Base-by-base conservation (phyloP, 106 monocot genomes). In the Dioscorea zingiberensis region DNA sequence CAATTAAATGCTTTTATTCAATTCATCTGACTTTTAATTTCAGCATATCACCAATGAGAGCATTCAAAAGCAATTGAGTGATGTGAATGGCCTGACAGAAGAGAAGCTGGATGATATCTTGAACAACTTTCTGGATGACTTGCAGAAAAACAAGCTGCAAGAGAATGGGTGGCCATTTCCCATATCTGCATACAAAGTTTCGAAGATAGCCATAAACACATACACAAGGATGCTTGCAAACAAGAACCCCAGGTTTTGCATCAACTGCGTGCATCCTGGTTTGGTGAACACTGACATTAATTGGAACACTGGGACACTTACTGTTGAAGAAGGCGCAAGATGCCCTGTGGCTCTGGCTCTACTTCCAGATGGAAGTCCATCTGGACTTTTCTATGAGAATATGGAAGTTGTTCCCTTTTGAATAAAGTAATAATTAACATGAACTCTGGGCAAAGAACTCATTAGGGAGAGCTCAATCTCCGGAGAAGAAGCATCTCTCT, bases 181-280 rank as follows among this genome's bases (percentile, higher is more conserved):
- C 18, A 0, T 14, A 55, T 28, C 70, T 16, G 74, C 70, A 25
- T 80, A 80, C 46, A 75, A 53, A 47, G 58, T 79, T 2, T 69
- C 79, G 11, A 79, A 74, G 64, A 58, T 45, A 28, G 28, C 45
- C 14, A 2, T 79, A 13, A 69, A 64, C 53, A 27, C 65, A 8
- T 80, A 80, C 65, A 58, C 80, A 22, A 74, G 74, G 62, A 60
- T 80, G 12, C 64, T 80, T 27, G 74, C 80, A 21, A 70, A 59
- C 38, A 65, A 23, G 47, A 25, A 70, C 15, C 62, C 70, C 4
- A 54, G 6, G 10, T 17, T 80, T 3, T 55, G 51, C 59, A 55
- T 75, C 8, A 75, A 59, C 22, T 71, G 75, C 26, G 71, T 71
- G 28, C 0, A 27, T 27, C 80, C 79, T n/a, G 81, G 81, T 13